Evolutionary conservation across 495 filamentous ascomycete species (phyloP), one percentile per base, ranked within the genome.

Genomic region (Terfezia boudieri): DNA sequence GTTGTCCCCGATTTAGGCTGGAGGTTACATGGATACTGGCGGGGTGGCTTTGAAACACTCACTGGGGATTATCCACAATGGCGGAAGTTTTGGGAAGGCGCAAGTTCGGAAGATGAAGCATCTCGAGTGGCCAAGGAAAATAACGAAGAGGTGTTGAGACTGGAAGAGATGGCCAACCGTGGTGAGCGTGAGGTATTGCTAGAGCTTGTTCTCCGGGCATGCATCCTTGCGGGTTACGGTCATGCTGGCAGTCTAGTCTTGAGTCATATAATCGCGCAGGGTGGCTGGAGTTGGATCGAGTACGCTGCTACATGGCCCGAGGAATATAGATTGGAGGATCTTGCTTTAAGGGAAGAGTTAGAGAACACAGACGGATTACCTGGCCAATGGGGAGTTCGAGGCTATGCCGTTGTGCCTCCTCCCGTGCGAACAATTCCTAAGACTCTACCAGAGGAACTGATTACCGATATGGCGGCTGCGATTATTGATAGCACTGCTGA

Each of bases 141-240:
- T 4, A 46, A 2, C 4, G 41, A 46, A 46, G 8, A 46, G 4
- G 14, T 46, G 8, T 46, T 20, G 41, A 20, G 41, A 46, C 17
- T 46, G 14, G 41, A 46, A 14, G 17, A 46, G 12, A 20, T 46
- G 41, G 17, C 41, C 41, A 46, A 4, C 8, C 12, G 41, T 16
- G 50, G 57, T 17, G 60, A 61, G 35, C 50, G 60, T 1, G 60
- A 61, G 8, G 53, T 58, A 26, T 58, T 59, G 54, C 23, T 61
- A 1, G 60, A 61, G 56, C 41, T 61, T 12, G 54, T 61, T 14
- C 37, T 61, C 16, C 52, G 59, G 0, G 51, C 55, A 4, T 50
- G 56, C 12, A 50, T 57, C 7, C 59, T 61, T n/a, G 52, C 52
- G 1, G 60, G 60, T 14, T 61, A 55, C 2, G 60, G 60, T n/a